Percentiles rank a stretch among this genome's conserved stretches.
These are phyloP conservation scores for Trichoderma sp. DNA, from an alignment of 2,329 filamentous ascomycete species.

Conservation along the genomic window DNA sequence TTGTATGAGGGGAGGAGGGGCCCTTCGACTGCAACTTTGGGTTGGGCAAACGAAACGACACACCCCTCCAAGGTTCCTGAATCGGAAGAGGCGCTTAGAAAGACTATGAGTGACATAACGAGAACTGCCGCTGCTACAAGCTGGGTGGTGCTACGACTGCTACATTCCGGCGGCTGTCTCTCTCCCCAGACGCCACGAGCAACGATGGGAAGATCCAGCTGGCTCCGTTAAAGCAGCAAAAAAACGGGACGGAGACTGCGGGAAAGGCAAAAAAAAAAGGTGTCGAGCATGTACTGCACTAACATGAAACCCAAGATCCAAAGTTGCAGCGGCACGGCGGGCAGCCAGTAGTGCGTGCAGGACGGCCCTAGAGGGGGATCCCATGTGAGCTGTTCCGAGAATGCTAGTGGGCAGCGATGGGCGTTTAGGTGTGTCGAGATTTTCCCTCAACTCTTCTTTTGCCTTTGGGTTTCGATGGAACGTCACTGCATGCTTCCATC, in stretches of 20 bases:
- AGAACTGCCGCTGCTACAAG: background rate
- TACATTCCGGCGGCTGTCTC: background rate
- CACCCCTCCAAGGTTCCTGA: constrained; percentile 23
- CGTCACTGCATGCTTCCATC: constrained; percentile 33
- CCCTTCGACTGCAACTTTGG: constrained; percentile 17
- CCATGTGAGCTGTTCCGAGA: constrained; percentile 23
- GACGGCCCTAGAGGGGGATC: constrained; percentile 3
- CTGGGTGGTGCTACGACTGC: background rate
- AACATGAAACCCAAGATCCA: constrained; percentile 8
- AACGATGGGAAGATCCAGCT: background rate
- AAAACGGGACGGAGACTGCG: background rate
- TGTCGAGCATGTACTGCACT: constrained; percentile 26
- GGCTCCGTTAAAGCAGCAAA: background rate
- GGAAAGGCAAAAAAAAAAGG: background rate
- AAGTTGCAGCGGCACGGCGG: constrained; percentile 10
- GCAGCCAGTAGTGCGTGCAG: background rate
- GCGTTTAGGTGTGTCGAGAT: background rate
- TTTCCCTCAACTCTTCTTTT: background rate
- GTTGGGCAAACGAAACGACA: background rate
- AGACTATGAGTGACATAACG: background rate
- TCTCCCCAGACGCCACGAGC: background rate
- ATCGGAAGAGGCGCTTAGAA: constrained; percentile 26
- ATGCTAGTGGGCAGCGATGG: constrained; percentile 8
- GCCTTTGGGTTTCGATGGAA: constrained; percentile 31
- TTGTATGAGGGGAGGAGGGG: constrained; percentile 25